phyloP scores from a whole-genome alignment of 371 early-diverging fungal genomes.

The Basidiobolus meristosporus region DNA sequence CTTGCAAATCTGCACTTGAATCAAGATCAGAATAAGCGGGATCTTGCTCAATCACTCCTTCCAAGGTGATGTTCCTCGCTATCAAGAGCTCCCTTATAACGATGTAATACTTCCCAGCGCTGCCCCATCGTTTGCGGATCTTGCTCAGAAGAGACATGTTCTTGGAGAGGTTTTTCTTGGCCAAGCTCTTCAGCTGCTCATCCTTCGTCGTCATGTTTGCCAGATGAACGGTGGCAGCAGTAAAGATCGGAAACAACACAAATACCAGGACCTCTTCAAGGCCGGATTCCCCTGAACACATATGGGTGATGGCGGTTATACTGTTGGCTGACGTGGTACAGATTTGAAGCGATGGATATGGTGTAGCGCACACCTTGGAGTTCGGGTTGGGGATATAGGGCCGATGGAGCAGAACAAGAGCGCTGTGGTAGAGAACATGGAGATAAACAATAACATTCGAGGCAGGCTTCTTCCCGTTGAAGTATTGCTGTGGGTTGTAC shows the following conservation, averaged over 20 bases:
- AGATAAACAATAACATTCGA: constrained; percentile 8
- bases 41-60: not conserved
- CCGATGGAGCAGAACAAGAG: constrained; percentile 59
- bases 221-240: constrained; percentile 3
- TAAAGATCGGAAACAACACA: constrained; percentile 1
- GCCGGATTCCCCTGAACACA: not conserved
- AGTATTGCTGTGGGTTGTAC: too few relatives aligned
- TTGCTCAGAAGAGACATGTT: constrained; percentile 1
- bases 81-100: constrained; percentile 2
- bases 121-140: constrained; percentile 2
- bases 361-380: constrained; percentile 3
- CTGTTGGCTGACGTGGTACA: constrained; percentile 7
- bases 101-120: constrained; percentile 1
- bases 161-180: constrained; percentile 1
- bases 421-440: constrained; percentile 63
- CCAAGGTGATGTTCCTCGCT: constrained; percentile 1
- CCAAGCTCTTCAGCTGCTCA: not conserved
- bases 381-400: constrained; percentile 16
- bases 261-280: not conserved
- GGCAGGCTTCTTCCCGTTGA: constrained; percentile 2
- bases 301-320: constrained; percentile 3
- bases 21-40: too few relatives aligned
- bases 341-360: constrained; percentile 4
- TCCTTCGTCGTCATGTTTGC: constrained; percentile 3
- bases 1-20: too few relatives aligned